Percentiles rank a stretch among this genome's conserved stretches.
phyloP scores from a whole-genome alignment of 2,329 filamentous ascomycete species.

The Alternaria triticimaculans region DNA sequence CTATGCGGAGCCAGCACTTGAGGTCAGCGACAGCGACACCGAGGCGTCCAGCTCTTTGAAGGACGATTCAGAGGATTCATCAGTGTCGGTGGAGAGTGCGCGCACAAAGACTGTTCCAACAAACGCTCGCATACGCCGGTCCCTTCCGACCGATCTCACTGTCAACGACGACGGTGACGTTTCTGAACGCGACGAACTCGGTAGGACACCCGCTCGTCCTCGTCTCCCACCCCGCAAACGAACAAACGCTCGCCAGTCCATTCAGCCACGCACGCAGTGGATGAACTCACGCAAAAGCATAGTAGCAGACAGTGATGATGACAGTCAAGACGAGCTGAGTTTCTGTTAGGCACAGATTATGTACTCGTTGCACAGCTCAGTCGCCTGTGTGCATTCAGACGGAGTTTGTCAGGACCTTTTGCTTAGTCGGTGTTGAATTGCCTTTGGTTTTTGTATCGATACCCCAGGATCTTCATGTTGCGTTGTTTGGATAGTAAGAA shows the following conservation, averaged over 20 bases:
- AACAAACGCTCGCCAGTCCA: background rate
- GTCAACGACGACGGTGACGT: background rate
- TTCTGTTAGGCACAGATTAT: constrained; percentile 28
- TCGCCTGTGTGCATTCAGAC: background rate
- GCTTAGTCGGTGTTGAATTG: background rate
- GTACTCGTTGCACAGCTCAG: background rate
- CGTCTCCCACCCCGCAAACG: background rate
- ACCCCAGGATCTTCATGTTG: background rate
- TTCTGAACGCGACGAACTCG: constrained; percentile 21
- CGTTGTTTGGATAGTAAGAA: background rate
- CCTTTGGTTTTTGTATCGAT: background rate
- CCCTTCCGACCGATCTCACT: background rate
- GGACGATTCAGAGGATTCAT: background rate
- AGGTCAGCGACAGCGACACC: background rate
- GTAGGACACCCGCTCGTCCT: constrained; percentile 12
- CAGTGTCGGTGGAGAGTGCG: background rate
- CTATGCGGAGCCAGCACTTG: constrained; percentile 16
- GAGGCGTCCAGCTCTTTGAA: background rate
- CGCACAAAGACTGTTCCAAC: background rate
- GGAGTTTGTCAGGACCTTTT: background rate
- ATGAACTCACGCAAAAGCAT: constrained; percentile 10
- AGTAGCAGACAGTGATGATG: constrained; percentile 14
- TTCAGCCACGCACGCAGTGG: constrained; percentile 11
- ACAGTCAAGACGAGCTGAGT: constrained; percentile 45
- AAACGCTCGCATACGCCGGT: background rate